Percentiles rank a stretch among this genome's conserved stretches.
phyloP scores from a whole-genome alignment of 2,329 filamentous ascomycete genomes.

The Simplicillium sp. region DNA sequence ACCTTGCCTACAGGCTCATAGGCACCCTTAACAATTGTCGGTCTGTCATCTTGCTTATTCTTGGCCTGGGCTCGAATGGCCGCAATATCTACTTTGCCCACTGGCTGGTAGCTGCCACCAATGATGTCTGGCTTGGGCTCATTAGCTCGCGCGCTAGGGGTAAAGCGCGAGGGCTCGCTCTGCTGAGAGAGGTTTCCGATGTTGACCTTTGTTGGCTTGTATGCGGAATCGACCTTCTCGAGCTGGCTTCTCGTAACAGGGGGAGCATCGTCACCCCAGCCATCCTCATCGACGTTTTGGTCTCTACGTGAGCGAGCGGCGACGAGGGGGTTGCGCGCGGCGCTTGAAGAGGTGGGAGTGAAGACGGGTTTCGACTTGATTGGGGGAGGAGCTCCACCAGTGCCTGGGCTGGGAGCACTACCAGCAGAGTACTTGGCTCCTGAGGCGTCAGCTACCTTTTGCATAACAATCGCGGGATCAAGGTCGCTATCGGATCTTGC shows the following conservation, averaged over 20 bases:
- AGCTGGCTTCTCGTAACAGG: conserved; percentile 76
- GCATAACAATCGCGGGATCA: conserved; percentile 76
- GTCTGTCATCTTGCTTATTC: conserved; percentile 66
- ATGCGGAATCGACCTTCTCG: conserved; percentile 86
- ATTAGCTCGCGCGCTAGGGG: conserved; percentile 27
- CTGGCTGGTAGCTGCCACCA: conserved; percentile 78
- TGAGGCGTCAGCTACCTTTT: conserved; percentile 90
- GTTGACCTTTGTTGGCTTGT: conserved; percentile 93
- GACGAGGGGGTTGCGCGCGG: conserved; percentile 53
- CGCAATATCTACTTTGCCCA: conserved; percentile 96
- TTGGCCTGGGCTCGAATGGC: conserved; percentile 71
- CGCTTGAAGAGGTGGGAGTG: conserved; percentile 57
- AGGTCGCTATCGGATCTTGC: conserved; percentile 86
- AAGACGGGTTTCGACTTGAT: conserved; percentile 86
- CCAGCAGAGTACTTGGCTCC: conserved; percentile 85
- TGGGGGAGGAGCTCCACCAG: conserved; percentile 51
- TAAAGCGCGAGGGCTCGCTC: conserved; percentile 56
- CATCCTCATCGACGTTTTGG: conserved; percentile 65
- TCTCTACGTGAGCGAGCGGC: conserved; percentile 53
- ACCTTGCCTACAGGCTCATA: conserved; percentile 96
- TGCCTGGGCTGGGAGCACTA: conserved; percentile 39
- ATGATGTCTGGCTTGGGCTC: conserved; percentile 57
- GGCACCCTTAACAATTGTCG: conserved; percentile 77
- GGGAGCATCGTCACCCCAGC: conserved; percentile 94
- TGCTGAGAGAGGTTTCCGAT: conserved; percentile 75